Conservation (phyloP, 2,329 filamentous ascomycete species). For the Botrytis fragariae region DNA sequence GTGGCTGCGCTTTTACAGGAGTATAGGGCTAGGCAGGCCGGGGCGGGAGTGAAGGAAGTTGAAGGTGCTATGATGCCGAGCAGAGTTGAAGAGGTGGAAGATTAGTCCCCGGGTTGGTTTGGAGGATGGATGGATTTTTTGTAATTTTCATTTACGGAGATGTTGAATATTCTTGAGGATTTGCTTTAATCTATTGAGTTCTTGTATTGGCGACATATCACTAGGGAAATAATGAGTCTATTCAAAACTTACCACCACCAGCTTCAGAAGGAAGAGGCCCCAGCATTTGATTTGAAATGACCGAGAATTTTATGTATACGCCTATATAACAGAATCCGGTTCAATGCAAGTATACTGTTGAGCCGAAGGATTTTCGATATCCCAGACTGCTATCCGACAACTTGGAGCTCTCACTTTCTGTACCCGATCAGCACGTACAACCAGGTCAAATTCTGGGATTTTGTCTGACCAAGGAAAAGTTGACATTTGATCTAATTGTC, state of each 20-base stretch:
- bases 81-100: not conserved
- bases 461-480: no score
- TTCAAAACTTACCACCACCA: not conserved
- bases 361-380: no score
- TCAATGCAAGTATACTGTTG: no score
- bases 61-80: not conserved
- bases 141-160: not conserved
- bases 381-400: no score
- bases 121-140: not conserved
- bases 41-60: no score
- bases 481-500: no score
- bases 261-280: not conserved
- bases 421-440: no score
- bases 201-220: not conserved
- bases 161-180: not conserved
- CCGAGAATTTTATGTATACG: not conserved
- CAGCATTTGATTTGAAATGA: no score
- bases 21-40: no score
- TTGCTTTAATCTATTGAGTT: not conserved
- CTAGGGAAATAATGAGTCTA: fast-evolving
- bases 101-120: not conserved
- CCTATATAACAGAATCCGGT: no score
- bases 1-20: not conserved
- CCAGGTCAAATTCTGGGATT: no score
- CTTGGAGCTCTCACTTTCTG: no score